phyloP scores from a whole-genome alignment of 148 eudicot species.

The Cornus controversa region DNA sequence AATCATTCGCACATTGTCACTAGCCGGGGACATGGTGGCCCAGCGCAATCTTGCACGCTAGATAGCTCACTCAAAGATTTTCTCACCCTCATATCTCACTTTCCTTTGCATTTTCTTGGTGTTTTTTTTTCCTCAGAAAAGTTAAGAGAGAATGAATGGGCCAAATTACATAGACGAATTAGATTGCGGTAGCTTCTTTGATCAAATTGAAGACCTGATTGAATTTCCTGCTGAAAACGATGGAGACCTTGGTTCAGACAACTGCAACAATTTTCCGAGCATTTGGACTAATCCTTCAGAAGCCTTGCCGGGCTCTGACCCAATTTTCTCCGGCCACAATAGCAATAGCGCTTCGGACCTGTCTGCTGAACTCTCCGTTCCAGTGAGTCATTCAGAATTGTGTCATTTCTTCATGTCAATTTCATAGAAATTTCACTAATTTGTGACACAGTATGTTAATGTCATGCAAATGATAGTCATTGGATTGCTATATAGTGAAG shows the following conservation, averaged over 20 bases:
- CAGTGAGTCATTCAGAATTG: constrained; percentile 43
- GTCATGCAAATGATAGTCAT: too few relatives aligned
- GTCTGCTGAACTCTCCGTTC: constrained; percentile 73
- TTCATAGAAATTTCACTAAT: too few relatives aligned
- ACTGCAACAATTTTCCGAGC: constrained; percentile 32
- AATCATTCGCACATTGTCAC: constrained; percentile 15
- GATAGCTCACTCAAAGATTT: not conserved
- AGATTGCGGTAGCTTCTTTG: constrained; percentile 61
- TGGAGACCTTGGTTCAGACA: constrained; percentile 18
- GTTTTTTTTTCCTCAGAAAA: constrained; percentile 18
- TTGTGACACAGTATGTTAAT: too few relatives aligned
- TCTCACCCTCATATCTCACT: not conserved
- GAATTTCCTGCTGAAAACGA: constrained; percentile 67
- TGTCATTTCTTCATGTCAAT: not conserved
- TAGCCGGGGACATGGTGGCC: constrained; percentile 6
- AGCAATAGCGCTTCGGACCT: constrained; percentile 49
- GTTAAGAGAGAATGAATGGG: constrained; percentile 18
- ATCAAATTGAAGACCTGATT: constrained; percentile 61
- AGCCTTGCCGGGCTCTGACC: constrained; percentile 24
- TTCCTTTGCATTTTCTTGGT: constrained; percentile 11
- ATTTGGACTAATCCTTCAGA: constrained; percentile 44
- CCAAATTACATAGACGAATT: constrained; percentile 43
- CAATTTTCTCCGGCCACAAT: constrained; percentile 37
- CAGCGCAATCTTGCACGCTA: not conserved
- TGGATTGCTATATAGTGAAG: too few relatives aligned